Base-by-base conservation (phyloP, 1,284 basidiomycete genomes). In the Ceratobasidium sp. region DNA sequence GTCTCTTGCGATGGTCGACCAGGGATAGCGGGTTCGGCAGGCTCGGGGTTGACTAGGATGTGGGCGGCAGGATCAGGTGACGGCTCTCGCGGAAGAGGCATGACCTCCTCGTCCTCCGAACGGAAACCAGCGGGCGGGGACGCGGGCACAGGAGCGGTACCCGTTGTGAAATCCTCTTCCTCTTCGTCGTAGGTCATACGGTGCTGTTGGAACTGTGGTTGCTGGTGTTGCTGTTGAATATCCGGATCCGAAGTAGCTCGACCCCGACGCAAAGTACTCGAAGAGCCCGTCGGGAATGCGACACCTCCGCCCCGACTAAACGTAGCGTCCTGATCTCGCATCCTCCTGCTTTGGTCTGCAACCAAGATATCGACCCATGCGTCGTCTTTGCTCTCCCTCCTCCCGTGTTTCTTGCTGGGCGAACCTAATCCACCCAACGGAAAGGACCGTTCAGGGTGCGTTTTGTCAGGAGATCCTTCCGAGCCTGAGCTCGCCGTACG, bases 361-460 rank as follows among this genome's bases (percentile, higher is more conserved):
- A 96, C 93, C 5, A 96, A 86, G 61, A 96, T 96, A 85, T 96
- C 95, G 80, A 94, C 92, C 92, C 93, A 94, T 1, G 92, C 92
- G 82, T 94, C 93, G 78, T 91, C 89, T 80, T 79, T 82, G 60
- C 70, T 55, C 39, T 69, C 39, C 33, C 67, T 77, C 66, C 78
- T 56, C 6, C 64, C 46, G 44, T 79, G 79, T 42, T 68, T 61
- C 58, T 60, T 68, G 23, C 49, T 77, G 61, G 75, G 49, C 5
- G 73, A 69, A 10, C 51, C 73, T 28, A 76, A 46, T 6, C 58
- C 58, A 13, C 23, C 58, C 40, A 73, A 42, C 15, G 56, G 56
- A 61, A 72, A 72, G 56, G 70, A 72, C 6, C 70, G 70, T 12
- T 60, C 70, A 15, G 70, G 70, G 26, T 60, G 44, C 12, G 28